phyloP scores from a whole-genome alignment of 441 rosid genomes.

The Melastoma candidum region DNA sequence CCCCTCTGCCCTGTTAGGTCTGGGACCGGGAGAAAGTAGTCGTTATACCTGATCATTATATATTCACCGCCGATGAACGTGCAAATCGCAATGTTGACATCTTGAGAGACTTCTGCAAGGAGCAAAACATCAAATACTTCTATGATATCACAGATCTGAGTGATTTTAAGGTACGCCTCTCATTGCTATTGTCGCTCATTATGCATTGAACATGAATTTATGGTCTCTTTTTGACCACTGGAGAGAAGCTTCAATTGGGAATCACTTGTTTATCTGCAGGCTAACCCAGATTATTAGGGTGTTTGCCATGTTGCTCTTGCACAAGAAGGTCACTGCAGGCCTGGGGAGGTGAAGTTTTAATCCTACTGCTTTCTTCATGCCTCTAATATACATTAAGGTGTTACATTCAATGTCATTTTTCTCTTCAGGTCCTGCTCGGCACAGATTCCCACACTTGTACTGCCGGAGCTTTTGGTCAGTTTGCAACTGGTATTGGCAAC shows the following conservation, averaged over 20 bases:
- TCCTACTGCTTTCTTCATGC: background rate
- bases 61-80: conserved; percentile 89
- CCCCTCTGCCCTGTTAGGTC: conserved; percentile 35
- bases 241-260: conserved; percentile 7
- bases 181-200: background rate
- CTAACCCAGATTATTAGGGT: conserved; percentile 93
- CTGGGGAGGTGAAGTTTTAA: conserved; percentile 67
- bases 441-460: conserved; percentile 98
- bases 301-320: conserved; percentile 97
- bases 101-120: conserved; percentile 78
- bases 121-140: conserved; percentile 87
- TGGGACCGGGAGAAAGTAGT: conserved; percentile 97
- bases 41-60: conserved; percentile 92
- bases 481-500: conserved; percentile 98
- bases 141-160: conserved; percentile 89
- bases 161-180: conserved; percentile 53
- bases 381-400: background rate
- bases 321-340: conserved; percentile 99
- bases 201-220: background rate
- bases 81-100: conserved; percentile 97
- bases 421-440: conserved; percentile 72
- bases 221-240: background rate
- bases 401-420: conserved; percentile 3
- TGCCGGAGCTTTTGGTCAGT: conserved; percentile 96
- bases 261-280: conserved; percentile 30